These are phyloP conservation scores for Vigna mungo DNA, from an alignment of 306 rosid genomes.

Conservation along the genomic window DNA sequence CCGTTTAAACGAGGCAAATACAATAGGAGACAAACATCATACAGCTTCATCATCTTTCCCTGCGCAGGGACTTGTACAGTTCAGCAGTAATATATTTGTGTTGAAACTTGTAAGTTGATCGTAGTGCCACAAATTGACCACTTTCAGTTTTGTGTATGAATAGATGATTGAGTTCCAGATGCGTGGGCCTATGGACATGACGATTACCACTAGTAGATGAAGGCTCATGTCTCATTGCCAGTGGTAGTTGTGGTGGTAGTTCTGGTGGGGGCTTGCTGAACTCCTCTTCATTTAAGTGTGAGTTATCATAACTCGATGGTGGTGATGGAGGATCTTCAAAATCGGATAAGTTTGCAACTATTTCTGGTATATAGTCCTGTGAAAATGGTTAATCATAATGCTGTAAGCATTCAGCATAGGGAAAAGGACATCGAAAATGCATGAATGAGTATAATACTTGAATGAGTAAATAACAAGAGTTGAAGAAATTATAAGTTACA, in stretches of 20 bases:
- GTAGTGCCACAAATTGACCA: constrained; percentile 60
- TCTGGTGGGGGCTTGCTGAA: constrained; percentile 79
- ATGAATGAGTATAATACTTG: not conserved
- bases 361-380: constrained; percentile 67
- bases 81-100: constrained; percentile 62
- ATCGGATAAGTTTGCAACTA: constrained; percentile 50
- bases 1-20: constrained; percentile 32
- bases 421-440: not conserved
- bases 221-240: constrained; percentile 46
- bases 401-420: constrained; percentile 8
- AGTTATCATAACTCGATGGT: constrained; percentile 78
- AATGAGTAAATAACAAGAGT: not conserved
- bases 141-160: constrained; percentile 60
- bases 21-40: constrained; percentile 15
- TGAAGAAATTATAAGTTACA: not conserved
- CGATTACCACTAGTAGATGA: constrained; percentile 50
- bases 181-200: constrained; percentile 45
- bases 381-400: constrained; percentile 30
- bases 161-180: constrained; percentile 75
- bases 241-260: constrained; percentile 73
- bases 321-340: constrained; percentile 78
- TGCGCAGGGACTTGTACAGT: constrained; percentile 62
- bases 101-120: constrained; percentile 68
- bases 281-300: constrained; percentile 61
- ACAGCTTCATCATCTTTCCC: constrained; percentile 45